A percentile compares a stretch with the other conserved stretches of the same genome.
These are phyloP conservation scores for Ogataea ganodermae DNA, from an alignment of 805 yeast genomes.

Conservation along the genomic window DNA sequence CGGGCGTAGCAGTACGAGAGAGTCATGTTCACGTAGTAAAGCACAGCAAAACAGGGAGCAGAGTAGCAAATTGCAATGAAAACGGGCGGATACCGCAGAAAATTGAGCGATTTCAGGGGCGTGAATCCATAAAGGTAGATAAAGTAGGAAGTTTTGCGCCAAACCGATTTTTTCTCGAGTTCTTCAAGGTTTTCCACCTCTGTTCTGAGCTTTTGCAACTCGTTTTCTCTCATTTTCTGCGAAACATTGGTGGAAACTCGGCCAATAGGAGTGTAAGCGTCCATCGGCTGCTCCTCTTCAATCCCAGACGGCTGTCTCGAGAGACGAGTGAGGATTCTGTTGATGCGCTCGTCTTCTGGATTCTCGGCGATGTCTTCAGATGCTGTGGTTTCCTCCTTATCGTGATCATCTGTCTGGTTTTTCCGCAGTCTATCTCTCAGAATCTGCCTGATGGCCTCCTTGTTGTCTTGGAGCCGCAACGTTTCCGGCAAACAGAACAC, in stretches of 20 bases:
- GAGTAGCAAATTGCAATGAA: slow-evolving; percentile 63
- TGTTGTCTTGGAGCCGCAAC: slow-evolving; percentile 59
- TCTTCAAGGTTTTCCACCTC: slow-evolving; percentile 25
- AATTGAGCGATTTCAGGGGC: slow-evolving; percentile 63
- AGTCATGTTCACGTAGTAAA: slow-evolving; percentile 76
- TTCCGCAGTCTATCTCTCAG: slow-evolving; percentile 39
- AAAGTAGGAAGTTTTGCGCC: slow-evolving; percentile 30
- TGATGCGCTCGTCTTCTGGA: slow-evolving; percentile 26
- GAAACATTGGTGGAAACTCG: slow-evolving; percentile 32
- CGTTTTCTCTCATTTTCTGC: slow-evolving; percentile 19
- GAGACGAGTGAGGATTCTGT: slow-evolving; percentile 38
- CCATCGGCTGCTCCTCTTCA: slow-evolving; percentile 33
- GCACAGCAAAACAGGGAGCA: slow-evolving; percentile 67
- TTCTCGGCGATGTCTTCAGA: slow-evolving; percentile 3
- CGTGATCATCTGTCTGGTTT: slow-evolving; percentile 18
- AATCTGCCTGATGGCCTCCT: slow-evolving; percentile 51
- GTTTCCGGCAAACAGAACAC: slow-evolving; percentile 78
- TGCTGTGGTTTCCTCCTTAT: slow-evolving; percentile 12
- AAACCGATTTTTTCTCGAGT: slow-evolving; percentile 19
- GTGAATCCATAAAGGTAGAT: slow-evolving; percentile 50
- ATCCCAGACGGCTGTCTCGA: slow-evolving; percentile 30
- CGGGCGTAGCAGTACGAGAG: slow-evolving; percentile 61
- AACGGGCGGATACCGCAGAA: slow-evolving; percentile 76
- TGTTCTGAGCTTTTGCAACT: slow-evolving; percentile 23
- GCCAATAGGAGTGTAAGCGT: slow-evolving; percentile 37